Base-by-base conservation (phyloP, 2,329 filamentous ascomycete species). In the Grosmannia penicillata region DNA sequence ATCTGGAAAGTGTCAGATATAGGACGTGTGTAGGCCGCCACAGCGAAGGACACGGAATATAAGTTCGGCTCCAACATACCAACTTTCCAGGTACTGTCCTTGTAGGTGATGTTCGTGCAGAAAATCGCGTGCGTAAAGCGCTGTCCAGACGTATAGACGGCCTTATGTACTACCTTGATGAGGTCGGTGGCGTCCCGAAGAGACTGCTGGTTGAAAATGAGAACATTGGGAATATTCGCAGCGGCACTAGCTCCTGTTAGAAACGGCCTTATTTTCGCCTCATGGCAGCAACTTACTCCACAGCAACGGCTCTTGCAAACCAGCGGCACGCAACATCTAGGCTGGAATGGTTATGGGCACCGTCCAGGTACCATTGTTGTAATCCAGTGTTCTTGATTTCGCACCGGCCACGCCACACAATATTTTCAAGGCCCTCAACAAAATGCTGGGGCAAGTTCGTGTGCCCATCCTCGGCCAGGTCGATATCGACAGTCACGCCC, bases 181-280 rank as follows among this genome's bases (percentile, higher is more conserved):
- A 89, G 70, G 2, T 93, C 66, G 14, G 70, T 63, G 4, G 63
- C 60, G 6, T 82, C 82, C 51, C 94, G 78, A 24, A 86, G 74
- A 9, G 84, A 85, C 53, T 94, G 85, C 57, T 95, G 89, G 57
- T 95, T 95, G 66, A 96, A 96, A 34, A 96, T 69, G 33, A 96
- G 61, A 0, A 83, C 63, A 6, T 48, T 45, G 8, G 26, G 23
- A 3, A 31, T 13, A 17, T 26, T 22, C 9, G 14, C 7, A 2
- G 8, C 14, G 9, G 18, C 8, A 18, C 11, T 25, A 25, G 24
- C 24, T 25, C 24, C 7, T 8, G 24, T 25, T 25, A 7, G 11
- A 25, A 11, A 11, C 11, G 24, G 11, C 24, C 24, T 8, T 7
- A 11, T 34, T 22, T 8, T 25, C 23, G 13, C 8, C 33, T 8